Evolutionary conservation across 2,329 filamentous ascomycete genomes (phyloP).

Genomic region (Colletotrichum incanum): DNA sequence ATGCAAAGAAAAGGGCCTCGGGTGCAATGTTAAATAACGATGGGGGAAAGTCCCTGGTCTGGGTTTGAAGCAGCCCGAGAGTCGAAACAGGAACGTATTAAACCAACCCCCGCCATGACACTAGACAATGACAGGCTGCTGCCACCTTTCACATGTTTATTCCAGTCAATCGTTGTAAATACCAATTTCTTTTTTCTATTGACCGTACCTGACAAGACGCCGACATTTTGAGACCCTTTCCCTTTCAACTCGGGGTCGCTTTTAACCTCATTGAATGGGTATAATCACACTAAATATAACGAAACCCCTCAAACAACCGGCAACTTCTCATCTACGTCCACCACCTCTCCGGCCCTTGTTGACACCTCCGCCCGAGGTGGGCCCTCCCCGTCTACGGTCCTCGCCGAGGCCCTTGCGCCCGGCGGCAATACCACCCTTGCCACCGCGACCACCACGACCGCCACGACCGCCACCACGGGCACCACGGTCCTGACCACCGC

Average conservation of each 20-base stretch:
- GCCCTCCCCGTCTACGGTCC: constrained; percentile 61
- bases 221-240: constrained; percentile 22
- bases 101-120: not conserved
- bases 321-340: constrained; percentile 40
- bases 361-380: constrained; percentile 28
- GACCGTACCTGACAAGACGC: constrained; percentile 36
- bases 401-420: constrained; percentile 67
- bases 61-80: constrained; percentile 34
- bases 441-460: constrained; percentile 64
- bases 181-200: constrained; percentile 40
- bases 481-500: constrained; percentile 50
- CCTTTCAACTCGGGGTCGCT: constrained; percentile 34
- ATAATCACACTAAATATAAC: constrained; percentile 43
- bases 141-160: not conserved
- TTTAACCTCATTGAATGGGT: constrained; percentile 43
- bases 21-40: constrained; percentile 29
- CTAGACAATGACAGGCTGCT: not conserved
- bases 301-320: constrained; percentile 18
- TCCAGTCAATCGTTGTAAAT: constrained; percentile 33
- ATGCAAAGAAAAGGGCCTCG: constrained; percentile 25
- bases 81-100: constrained; percentile 28
- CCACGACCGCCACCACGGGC: constrained; percentile 54
- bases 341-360: constrained; percentile 40
- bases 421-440: constrained; percentile 63
- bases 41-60: constrained; percentile 27